Conservation (phyloP, 2,329 filamentous ascomycete genomes). For the Diaporthe citrichinensis region DNA sequence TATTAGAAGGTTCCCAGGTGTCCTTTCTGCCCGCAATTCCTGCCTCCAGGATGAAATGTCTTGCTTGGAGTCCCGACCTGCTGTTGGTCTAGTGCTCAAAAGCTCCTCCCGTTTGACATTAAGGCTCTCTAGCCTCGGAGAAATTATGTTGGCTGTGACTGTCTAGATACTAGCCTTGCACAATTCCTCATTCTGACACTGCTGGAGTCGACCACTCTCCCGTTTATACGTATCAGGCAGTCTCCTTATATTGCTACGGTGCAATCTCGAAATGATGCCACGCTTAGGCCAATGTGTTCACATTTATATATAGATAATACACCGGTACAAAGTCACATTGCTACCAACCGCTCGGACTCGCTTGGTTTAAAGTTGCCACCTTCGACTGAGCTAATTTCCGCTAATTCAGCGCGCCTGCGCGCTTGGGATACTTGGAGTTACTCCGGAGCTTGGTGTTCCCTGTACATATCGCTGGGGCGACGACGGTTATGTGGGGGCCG, state of each 20-base stretch:
- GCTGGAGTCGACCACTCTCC: neutral
- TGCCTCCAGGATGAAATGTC: neutral
- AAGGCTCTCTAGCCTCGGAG: neutral
- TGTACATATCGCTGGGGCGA: neutral
- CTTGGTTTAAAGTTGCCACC: neutral
- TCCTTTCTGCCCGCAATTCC: neutral
- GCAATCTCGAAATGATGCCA: neutral
- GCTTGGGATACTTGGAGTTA: neutral
- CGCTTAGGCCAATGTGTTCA: neutral
- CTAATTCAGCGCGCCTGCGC: too few relatives aligned
- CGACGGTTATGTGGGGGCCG: neutral
- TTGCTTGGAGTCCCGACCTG: neutral
- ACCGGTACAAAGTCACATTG: neutral
- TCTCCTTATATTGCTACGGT: neutral
- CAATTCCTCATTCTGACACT: neutral
- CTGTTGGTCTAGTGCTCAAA: neutral
- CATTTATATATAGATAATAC: neutral
- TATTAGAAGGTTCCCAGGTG: neutral
- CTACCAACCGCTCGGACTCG: constrained; percentile 5
- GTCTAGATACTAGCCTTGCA: neutral
- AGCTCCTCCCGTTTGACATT: neutral
- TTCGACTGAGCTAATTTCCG: neutral
- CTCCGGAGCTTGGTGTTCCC: neutral
- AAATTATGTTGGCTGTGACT: neutral
- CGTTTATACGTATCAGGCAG: neutral